Base-by-base conservation (phyloP, 352 stramenopile genomes). In the Phytopythium vexans region DNA sequence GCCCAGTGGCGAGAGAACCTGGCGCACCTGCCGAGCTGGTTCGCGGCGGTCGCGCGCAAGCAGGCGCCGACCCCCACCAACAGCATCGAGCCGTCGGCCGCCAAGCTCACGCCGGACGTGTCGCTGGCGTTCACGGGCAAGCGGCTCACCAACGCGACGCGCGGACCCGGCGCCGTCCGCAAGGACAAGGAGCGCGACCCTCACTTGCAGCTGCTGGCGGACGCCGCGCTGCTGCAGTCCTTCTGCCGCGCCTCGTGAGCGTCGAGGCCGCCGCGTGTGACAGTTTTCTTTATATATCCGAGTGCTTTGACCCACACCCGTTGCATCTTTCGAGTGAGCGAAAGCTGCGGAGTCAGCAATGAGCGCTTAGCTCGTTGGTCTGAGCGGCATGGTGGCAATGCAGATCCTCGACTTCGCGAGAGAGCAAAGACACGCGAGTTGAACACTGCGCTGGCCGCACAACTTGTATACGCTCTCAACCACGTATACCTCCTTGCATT, bases 191-290 rank as follows among this genome's bases (percentile, higher is more conserved):
- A 77, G 31, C 55, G 57, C 4, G 73, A 84, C 38, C 77, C 77
- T 11, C 74, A 68, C 3, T 62, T 92, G 16, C 76, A 90, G 54
- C 70, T 91, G n/a, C 62, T 91, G 21, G 81, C 81, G 3, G 82
- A 91, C 41, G 81, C 81, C 3, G 81, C 81, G 8, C 60, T 91
- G 31, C 60, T 89, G 46, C 77, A 91, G 46, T 88, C 74, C 4
- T 77, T 91, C 39, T 82, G 76, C 27, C 60, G 72, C 36, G 52
- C 53, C 8, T 72, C 65, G 64, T 64, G 52, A 55, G 35, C 21
- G 21, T 27, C 21, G 21, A 27, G 21, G 21, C 21, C 21, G 21
- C 21, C 21, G 21, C 21, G 21, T 2, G 21, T 27, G 21, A 27
- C 21, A 27, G 21, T 27, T 27, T 27, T 27, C 21, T 27, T 27